Evolutionary conservation across 768 basidiomycete genomes (phyloP).

Genomic region (Candolleomyces aberdarensis): DNA sequence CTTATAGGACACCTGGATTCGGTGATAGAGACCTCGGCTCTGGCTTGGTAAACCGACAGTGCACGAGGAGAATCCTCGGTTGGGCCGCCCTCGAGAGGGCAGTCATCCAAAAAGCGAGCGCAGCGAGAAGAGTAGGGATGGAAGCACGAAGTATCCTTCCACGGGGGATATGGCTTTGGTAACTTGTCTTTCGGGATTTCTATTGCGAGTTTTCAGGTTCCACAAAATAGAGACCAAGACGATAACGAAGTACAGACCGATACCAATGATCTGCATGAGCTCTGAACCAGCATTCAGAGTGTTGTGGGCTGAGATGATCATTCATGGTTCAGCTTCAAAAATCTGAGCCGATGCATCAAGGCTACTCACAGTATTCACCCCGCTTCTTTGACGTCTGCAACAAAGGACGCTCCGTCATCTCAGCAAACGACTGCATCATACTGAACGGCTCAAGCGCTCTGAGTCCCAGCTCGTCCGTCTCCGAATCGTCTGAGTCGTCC

Average conservation of each 20-base stretch:
- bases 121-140: constrained; percentile 29
- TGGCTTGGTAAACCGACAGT: constrained; percentile 29
- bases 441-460: background rate
- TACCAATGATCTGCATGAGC: background rate
- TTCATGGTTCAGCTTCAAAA: background rate
- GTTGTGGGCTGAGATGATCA: background rate
- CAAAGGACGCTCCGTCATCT: background rate
- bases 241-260: background rate
- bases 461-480: too few species aligned
- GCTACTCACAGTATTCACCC: background rate
- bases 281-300: background rate
- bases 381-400: background rate
- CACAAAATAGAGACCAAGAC: background rate
- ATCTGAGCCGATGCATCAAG: background rate
- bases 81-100: constrained; percentile 11
- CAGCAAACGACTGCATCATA: background rate
- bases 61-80: constrained; percentile 20
- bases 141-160: constrained; percentile 20
- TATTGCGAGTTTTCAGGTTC: background rate
- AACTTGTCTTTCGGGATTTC: background rate
- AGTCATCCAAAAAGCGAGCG: constrained; percentile 29
- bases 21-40: constrained; percentile 28
- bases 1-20: constrained; percentile 15
- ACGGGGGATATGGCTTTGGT: constrained; percentile 9
- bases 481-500: too few species aligned